Evolutionary conservation across 2,329 filamentous ascomycete species (phyloP).

Genomic region (Neurospora crassa): DNA sequence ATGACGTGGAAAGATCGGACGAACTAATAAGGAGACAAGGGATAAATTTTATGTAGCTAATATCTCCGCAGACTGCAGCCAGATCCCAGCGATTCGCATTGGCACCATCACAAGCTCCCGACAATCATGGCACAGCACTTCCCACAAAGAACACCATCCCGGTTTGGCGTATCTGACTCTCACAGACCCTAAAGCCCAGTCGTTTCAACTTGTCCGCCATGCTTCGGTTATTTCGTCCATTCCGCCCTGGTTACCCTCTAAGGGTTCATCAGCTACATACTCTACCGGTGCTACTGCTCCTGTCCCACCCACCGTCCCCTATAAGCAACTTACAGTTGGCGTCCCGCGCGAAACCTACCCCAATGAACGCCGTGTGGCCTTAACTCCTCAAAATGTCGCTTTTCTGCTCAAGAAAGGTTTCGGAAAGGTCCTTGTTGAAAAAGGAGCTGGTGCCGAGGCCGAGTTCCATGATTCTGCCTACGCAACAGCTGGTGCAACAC

Average conservation of each 20-base stretch:
- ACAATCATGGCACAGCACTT: slow-evolving; percentile 31
- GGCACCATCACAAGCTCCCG: slow-evolving; percentile 14
- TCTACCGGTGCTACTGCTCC: slow-evolving; percentile 33
- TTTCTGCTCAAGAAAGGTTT: slow-evolving; percentile 82
- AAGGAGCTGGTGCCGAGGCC: slow-evolving; percentile 67
- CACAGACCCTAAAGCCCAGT: slow-evolving; percentile 18
- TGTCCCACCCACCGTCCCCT: slow-evolving; percentile 47
- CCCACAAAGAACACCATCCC: slow-evolving; percentile 17
- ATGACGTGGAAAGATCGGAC: not conserved
- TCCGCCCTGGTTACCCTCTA: slow-evolving; percentile 12
- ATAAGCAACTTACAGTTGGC: slow-evolving; percentile 64
- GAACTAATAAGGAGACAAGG: not conserved
- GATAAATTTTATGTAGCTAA: not conserved
- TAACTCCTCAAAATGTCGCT: slow-evolving; percentile 76
- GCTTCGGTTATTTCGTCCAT: slow-evolving; percentile 25
- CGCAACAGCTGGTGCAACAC: slow-evolving; percentile 64
- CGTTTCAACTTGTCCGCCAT: slow-evolving; percentile 31
- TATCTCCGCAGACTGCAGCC: slow-evolving; percentile 10
- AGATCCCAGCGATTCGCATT: slow-evolving; percentile 5
- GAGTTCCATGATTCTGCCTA: slow-evolving; percentile 73
- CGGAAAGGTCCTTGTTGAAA: slow-evolving; percentile 65
- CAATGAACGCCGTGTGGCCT: slow-evolving; percentile 71
- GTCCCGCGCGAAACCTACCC: slow-evolving; percentile 71
- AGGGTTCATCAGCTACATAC: slow-evolving; percentile 21
- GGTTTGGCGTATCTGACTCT: slow-evolving; percentile 15